Percentiles rank a stretch among this genome's conserved stretches.
These are phyloP conservation scores for Macadamia integrifolia DNA, from an alignment of 164 flowering plant species.

Conservation along the genomic window DNA sequence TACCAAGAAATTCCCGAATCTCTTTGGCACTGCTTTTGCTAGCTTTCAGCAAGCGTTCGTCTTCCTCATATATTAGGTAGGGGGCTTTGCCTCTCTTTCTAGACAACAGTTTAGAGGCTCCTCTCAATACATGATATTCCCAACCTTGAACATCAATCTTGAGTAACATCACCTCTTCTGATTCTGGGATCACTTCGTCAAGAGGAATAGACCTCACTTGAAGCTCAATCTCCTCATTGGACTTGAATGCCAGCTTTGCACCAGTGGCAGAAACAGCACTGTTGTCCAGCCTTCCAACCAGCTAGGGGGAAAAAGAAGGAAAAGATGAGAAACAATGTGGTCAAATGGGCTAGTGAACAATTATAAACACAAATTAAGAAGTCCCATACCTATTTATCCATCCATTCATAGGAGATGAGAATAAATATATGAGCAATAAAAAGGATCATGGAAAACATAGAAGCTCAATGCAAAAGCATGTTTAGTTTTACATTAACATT, in stretches of 20 bases:
- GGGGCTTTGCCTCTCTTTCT: slow-evolving; percentile 80
- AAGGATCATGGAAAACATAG: no score
- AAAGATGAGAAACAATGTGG: background rate
- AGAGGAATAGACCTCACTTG: slow-evolving; percentile 80
- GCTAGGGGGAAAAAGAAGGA: slow-evolving; percentile 30
- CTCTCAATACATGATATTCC: slow-evolving; percentile 91
- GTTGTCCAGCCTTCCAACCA: slow-evolving; percentile 95
- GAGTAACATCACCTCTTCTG: slow-evolving; percentile 59
- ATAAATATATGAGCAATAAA: background rate
- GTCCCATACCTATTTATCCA: background rate
- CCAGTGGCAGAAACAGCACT: slow-evolving; percentile 94
- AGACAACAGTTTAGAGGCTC: slow-evolving; percentile 71
- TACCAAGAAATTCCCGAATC: slow-evolving; percentile 64
- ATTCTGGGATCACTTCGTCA: slow-evolving; percentile 70
- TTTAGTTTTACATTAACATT: no score
- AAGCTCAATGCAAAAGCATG: no score
- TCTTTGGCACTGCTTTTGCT: slow-evolving; percentile 86
- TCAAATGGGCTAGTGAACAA: background rate
- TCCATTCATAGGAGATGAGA: background rate
- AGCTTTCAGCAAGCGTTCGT: slow-evolving; percentile 78
- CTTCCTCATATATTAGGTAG: slow-evolving; percentile 89
- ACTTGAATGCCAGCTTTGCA: slow-evolving; percentile 90
- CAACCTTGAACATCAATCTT: slow-evolving; percentile 99
- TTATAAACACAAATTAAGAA: background rate
- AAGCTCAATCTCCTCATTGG: slow-evolving; percentile 81